These are phyloP conservation scores for Geum urbanum DNA, from an alignment of 306 rosid species.

Conservation along the genomic window DNA sequence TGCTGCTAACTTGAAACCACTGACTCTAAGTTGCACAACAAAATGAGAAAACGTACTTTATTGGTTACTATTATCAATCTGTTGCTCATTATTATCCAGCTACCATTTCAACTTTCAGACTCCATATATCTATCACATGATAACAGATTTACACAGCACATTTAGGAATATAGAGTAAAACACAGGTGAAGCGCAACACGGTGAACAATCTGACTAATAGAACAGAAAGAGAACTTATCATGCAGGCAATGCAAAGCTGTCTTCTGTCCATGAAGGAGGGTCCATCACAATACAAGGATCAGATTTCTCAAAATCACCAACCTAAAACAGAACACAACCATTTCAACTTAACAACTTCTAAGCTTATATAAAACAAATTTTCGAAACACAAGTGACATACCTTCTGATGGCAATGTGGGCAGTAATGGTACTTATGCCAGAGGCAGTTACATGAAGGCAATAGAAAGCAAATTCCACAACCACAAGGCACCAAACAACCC, in stretches of 20 bases:
- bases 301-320: constrained; percentile 76
- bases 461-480: constrained; percentile 86
- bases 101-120: constrained; percentile 10
- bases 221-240: constrained; percentile 7
- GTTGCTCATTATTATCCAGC: neutral
- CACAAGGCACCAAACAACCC: constrained; percentile 78
- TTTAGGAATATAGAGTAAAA: constrained; percentile 5
- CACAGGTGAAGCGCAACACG: neutral
- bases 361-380: too few relatives aligned
- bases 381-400: too few relatives aligned
- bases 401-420: constrained; percentile 75
- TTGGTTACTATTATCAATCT: neutral
- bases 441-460: constrained; percentile 86
- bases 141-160: neutral
- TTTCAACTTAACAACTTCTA: neutral
- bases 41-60: neutral
- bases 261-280: constrained; percentile 75
- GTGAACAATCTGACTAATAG: constrained; percentile 8
- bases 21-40: neutral
- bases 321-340: constrained; percentile 36
- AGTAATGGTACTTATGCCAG: constrained; percentile 88
- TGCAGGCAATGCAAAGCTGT: constrained; percentile 76
- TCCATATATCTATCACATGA: neutral
- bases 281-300: constrained; percentile 80
- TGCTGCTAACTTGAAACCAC: neutral